Base-by-base conservation (phyloP, 2,329 filamentous ascomycete species). In the Fusarium palustre region DNA sequence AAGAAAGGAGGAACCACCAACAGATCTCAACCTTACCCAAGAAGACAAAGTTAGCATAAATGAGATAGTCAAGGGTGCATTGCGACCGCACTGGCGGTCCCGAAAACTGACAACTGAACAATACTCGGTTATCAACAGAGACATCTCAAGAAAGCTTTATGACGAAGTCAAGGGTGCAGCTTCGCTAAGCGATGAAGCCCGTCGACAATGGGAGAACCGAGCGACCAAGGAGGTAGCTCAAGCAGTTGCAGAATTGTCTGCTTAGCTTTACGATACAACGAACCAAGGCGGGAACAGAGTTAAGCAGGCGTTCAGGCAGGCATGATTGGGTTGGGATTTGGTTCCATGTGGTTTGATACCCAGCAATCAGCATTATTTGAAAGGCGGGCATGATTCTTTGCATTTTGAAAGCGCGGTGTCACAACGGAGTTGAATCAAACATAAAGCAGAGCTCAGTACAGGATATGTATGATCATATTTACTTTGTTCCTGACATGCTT, bases 51-150 rank as follows among this genome's bases (percentile, higher is more conserved):
- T 92, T 71, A 93, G 90, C 75, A 91, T 99, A 69, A 95, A 94
- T 77, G 90, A 90, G 72, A 93, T 98, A 80, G 96, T 98, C 72
- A 92, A 93, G 69, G 84, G 86, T 42, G 93, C 92, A 8, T 83
- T 99, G 43, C 92, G 92, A 72, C 93, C 94, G 33, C 88, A 93
- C 70, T 98, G 95, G 84, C 87, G 90, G 66, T 91, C 91, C 42
- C 90, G 91, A 72, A 88, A 91, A 67, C 86, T 98, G 66, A 93
- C 90, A 20, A 92, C 94, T 71, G 92, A 97, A 63, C 91, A 97
- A 79, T 99, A 97, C 78, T 95, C 93, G 4, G 89, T 89, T 59
- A 97, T 98, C 80, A 98, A 98, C 77, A 90, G 94, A 66, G 91
- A 92, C 64, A 90, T 98, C 34, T 97, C 93, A 42, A 91, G 93